Evolutionary conservation across 1,139 yeast species (phyloP), one percentile per base, ranked within the genome.

Genomic region (Yamadazyma atmosphaerica): DNA sequence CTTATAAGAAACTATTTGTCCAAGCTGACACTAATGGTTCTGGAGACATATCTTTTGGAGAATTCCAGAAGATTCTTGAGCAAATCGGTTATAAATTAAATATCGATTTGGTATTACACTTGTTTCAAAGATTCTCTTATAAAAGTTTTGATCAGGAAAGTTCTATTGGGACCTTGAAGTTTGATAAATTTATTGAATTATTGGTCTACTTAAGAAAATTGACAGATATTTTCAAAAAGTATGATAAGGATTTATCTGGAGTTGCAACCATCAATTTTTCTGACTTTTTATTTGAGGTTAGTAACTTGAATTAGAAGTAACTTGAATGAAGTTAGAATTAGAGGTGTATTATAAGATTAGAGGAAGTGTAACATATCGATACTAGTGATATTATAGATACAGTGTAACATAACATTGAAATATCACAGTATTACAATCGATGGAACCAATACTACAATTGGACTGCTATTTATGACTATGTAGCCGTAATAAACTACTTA

Each of bases 151-250:
- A 54, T 47, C 67, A 43, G 49, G 54, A 52, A 32, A 56, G 59
- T 14, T 44, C 58, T 4, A 65, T 76, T 46, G 82, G 81, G 16
- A 82, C 77, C 46, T 68, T 87, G 58, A 81, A 85, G 45, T 88
- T 87, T 58, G 96, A 88, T 60, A 75, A 81, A 57, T 87, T 87
- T 60, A 89, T 87, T 32, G 95, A 87, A 55, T 73, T 86, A 40
- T 72, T 88, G 49, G 86, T 86, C 24, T 84, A 86, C 72, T 66
- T 87, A 51, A 73, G 88, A 58, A 78, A 86, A 46, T 74, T 86
- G 49, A 86, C 95, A 1, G 90, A 85, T 54, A 72, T 83, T 6
- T 87, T 87, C 66, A 84, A 86, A 55, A 82, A 81, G 55, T 85
- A 78, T 58, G 95, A 87, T 60, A 65, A 73, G 19, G 88, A 84